A percentile compares a stretch with the other conserved stretches of the same genome.
Evolutionary conservation across 2,329 filamentous ascomycete species (phyloP).

Genomic region (Alternaria triticina): DNA sequence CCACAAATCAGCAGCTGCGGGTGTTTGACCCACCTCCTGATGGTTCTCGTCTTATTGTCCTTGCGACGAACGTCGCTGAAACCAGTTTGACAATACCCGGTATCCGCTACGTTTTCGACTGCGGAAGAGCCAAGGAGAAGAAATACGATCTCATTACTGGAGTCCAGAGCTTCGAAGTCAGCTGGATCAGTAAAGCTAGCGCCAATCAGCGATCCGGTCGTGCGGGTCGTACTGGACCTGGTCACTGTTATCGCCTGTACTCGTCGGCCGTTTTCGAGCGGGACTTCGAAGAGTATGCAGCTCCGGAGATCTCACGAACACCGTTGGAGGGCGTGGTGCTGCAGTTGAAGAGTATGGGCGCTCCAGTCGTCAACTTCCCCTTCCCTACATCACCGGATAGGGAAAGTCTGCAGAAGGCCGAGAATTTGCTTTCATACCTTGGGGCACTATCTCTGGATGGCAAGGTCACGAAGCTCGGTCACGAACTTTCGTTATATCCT

Average conservation of each 20-base stretch:
- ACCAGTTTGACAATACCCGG: constrained; percentile 96
- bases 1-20: constrained; percentile 86
- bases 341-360: constrained; percentile 92
- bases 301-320: constrained; percentile 88
- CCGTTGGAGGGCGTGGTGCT: constrained; percentile 89
- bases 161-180: constrained; percentile 93
- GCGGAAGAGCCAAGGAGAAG: constrained; percentile 89
- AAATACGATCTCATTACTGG: constrained; percentile 86
- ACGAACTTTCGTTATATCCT: constrained; percentile 85
- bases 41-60: constrained; percentile 80
- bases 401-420: constrained; percentile 77
- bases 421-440: constrained; percentile 84
- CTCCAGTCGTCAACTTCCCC: constrained; percentile 91
- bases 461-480: constrained; percentile 78
- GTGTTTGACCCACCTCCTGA: constrained; percentile 88
- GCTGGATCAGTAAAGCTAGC: constrained; percentile 97
- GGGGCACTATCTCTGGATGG: constrained; percentile 76
- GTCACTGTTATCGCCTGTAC: constrained; percentile 94
- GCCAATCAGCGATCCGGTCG: constrained; percentile 90
- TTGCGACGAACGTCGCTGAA: constrained; percentile 96
- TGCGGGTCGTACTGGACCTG: constrained; percentile 92
- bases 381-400: constrained; percentile 90
- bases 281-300: constrained; percentile 83
- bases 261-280: constrained; percentile 93
- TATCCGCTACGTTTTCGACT: constrained; percentile 94